Base-by-base conservation (phyloP, 148 eudicot species). In the Rhododendron mucronatum region DNA sequence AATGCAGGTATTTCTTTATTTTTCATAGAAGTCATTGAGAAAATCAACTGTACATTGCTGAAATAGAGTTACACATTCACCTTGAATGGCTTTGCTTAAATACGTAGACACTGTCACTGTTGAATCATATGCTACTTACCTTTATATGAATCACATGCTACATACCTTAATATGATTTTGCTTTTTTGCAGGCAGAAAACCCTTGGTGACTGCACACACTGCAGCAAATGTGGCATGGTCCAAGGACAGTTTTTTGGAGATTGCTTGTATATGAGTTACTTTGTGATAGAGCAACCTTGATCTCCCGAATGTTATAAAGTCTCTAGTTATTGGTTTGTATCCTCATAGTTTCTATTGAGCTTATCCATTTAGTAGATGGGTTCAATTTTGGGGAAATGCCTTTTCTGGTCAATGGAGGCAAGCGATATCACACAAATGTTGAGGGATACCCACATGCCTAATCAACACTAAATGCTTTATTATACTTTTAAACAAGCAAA, bases 161-260 rank as follows among this genome's bases (percentile, higher is more conserved):
- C 39, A 13, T 81, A 55, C 45, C 67, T 53, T 81, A 15, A 20
- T 33, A 76, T 48, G 26, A 11, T 30, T 21, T 75, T 37, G 14
- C 76, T 4, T 55, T 76, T 88, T 91, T 35, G 78, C 98, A 97
- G 98, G 93, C 98, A 97, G 89, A 97, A 97, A 93, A 95, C 98
- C 53, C 95, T 95, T 57, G 98, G 99, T 69, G 94, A 86, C 79
- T 96, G 98, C 82, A 97, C 98, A 75, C 93, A 88, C 77, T 97
- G 98, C 91, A 87, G 92, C 91, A 76, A 87, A 83, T 97, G 98
- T 89, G 87, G 84, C 77, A 87, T 92, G 88, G 95, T 92, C 45
- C 98, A 93, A 89, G 99, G 99, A 57, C 99, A 97, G 86, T 97
- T 95, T 88, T 97, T 98, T 89, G 99, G 99, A 87, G 99, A 97